Percentiles rank a stretch among this genome's conserved stretches.
These are phyloP conservation scores for Linnemannia hyalina DNA, from an alignment of 192 early-diverging fungal species.

Conservation along the genomic window DNA sequence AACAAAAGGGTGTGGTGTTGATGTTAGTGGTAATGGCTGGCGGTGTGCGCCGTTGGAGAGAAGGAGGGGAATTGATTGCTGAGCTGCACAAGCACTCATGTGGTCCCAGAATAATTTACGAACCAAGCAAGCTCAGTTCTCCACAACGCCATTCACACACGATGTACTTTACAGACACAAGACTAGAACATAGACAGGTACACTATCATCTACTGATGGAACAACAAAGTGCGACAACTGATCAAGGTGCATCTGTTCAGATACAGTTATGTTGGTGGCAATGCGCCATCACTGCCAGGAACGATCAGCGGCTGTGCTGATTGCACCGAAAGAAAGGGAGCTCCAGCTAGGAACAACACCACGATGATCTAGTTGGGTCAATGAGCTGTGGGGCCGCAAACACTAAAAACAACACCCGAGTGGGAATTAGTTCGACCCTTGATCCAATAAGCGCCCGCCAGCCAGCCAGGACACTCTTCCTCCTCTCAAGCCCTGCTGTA, in stretches of 20 bases:
- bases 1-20: neutral
- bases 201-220: no score
- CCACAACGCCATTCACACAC: neutral
- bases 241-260: no score
- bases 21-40: neutral
- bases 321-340: no score
- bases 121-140: neutral
- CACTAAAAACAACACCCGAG: no score
- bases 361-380: no score
- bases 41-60: neutral
- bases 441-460: neutral
- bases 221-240: no score
- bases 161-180: neutral
- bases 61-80: no score
- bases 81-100: neutral
- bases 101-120: neutral
- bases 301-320: no score
- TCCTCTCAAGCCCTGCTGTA: neutral
- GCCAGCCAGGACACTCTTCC: neutral
- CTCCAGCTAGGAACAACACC: no score
- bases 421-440: neutral
- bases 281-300: no score
- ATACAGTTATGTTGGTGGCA: no score
- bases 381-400: no score
- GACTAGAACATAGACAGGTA: neutral